Evolutionary conservation across 176 grass and related monocot genomes (phyloP).

Genomic region (Oryza longistaminata): DNA sequence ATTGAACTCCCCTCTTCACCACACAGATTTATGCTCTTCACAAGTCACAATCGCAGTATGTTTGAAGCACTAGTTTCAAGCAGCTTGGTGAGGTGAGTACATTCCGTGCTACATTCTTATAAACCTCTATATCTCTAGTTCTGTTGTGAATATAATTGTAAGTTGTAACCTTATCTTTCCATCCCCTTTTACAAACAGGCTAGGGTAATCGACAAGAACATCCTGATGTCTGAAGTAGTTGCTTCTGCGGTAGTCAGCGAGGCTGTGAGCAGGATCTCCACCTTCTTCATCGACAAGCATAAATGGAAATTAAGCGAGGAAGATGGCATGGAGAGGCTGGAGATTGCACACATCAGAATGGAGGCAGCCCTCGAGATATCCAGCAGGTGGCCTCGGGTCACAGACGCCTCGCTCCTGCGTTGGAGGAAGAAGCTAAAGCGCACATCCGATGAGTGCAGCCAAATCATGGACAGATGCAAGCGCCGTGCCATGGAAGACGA

Average conservation of each 20-base stretch:
- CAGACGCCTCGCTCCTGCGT: background rate
- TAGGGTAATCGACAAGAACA: no score
- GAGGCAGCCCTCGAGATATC: background rate
- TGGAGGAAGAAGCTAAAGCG: background rate
- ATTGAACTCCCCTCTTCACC: no score
- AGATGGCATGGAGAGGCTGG: background rate
- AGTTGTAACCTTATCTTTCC: no score
- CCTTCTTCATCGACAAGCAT: background rate
- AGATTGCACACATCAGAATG: background rate
- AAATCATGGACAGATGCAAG: background rate
- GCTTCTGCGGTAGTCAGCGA: background rate
- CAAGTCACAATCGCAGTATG: no score
- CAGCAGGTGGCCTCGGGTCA: background rate
- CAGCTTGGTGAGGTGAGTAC: no score
- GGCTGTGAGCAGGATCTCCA: background rate
- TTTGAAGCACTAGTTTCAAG: no score
- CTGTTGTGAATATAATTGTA: no score
- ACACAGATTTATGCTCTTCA: no score
- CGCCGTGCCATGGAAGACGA: background rate
- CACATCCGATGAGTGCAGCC: background rate
- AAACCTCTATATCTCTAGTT: no score
- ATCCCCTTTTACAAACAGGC: no score
- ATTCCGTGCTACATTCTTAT: no score
- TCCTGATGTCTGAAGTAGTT: background rate
- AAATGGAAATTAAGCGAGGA: background rate